A percentile compares a stretch with the other conserved stretches of the same genome.
Evolutionary conservation across 768 basidiomycete species (phyloP).

Genomic region (Macrolepiota dolichaula): DNA sequence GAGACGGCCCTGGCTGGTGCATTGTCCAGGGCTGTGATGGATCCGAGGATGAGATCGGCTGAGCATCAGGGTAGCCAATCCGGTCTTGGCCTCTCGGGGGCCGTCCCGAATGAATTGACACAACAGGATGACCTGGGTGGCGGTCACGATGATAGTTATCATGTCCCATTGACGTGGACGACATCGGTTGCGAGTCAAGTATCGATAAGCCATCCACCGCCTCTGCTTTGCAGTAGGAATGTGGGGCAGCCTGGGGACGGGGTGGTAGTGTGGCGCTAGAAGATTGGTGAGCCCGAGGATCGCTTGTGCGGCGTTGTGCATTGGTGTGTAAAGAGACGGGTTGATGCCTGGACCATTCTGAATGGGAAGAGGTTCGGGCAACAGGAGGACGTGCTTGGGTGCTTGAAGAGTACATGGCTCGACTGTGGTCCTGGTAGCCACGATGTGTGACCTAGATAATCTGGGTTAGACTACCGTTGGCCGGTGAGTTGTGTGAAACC

Average conservation of each 20-base stretch:
- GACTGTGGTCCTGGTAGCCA: background rate
- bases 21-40: slow-evolving; percentile 14
- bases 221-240: background rate
- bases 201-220: background rate
- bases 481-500: background rate
- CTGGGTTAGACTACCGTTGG: background rate
- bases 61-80: background rate
- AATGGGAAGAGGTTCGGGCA: background rate
- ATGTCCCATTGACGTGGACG: background rate
- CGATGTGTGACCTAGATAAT: background rate
- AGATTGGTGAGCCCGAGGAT: background rate
- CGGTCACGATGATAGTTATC: slow-evolving; percentile 3
- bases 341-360: background rate
- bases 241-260: background rate
- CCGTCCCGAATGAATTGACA: background rate
- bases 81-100: slow-evolving; percentile 1
- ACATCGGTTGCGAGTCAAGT: background rate
- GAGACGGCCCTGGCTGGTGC: slow-evolving; percentile 15
- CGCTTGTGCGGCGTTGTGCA: background rate
- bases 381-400: background rate
- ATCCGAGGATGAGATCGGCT: slow-evolving; percentile 2
- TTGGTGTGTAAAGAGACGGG: background rate
- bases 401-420: background rate
- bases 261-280: background rate
- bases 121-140: background rate